phyloP scores from a whole-genome alignment of 306 rosid species.

The Cajanus cajan region DNA sequence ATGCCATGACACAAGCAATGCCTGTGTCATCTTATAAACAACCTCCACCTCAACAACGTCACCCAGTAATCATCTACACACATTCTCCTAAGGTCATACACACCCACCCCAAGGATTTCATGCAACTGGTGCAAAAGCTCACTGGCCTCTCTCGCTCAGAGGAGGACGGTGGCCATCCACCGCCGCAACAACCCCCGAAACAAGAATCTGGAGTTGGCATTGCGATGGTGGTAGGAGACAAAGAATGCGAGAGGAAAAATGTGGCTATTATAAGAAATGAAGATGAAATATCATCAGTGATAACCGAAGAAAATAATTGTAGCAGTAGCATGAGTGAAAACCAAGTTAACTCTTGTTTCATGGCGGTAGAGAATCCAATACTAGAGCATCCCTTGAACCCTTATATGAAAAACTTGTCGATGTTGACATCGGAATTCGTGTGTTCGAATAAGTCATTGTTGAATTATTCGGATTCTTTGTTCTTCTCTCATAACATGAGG shows the following conservation, averaged over 20 bases:
- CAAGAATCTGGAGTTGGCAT: not conserved
- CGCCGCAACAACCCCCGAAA: not conserved
- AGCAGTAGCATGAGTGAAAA: constrained; percentile 33
- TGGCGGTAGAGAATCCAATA: constrained; percentile 16
- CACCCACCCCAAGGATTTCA: constrained; percentile 66
- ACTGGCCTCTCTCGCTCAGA: constrained; percentile 56
- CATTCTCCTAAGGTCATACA: constrained; percentile 81
- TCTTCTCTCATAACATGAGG: constrained; percentile 37
- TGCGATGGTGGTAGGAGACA: not conserved
- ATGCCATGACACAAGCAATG: not conserved
- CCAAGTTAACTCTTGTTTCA: constrained; percentile 57
- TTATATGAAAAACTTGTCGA: constrained; percentile 41
- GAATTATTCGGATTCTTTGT: constrained; percentile 40
- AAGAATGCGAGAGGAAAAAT: not conserved
- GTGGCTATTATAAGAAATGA: constrained; percentile 27
- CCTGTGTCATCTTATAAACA: constrained; percentile 31
- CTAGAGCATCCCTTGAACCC: constrained; percentile 42
- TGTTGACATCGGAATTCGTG: constrained; percentile 38
- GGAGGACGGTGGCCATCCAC: not conserved
- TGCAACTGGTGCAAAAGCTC: constrained; percentile 77
- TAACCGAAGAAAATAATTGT: constrained; percentile 53
- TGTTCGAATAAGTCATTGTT: constrained; percentile 41
- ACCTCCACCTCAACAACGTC: constrained; percentile 45
- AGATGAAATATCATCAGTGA: constrained; percentile 65
- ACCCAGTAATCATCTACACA: constrained; percentile 77